Percentiles rank a stretch among this genome's conserved stretches.
Evolutionary conservation across 495 filamentous ascomycete genomes (phyloP).

Genomic region (Lepidopterella palustris): DNA sequence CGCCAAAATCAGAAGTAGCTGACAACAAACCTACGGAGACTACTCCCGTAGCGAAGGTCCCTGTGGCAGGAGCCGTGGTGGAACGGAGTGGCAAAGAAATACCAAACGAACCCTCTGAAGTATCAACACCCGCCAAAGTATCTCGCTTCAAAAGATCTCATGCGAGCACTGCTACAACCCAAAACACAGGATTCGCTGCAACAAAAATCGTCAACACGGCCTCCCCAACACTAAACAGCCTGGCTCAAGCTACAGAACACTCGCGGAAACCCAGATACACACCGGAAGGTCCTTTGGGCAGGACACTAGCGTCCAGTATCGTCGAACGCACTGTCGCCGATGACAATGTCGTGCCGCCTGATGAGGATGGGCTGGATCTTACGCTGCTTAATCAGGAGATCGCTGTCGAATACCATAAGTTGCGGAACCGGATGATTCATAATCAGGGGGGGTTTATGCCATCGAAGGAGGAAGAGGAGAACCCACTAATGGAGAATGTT

Average conservation of each 20-base stretch:
- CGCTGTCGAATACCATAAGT: constrained; percentile 68
- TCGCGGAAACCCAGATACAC: constrained; percentile 16
- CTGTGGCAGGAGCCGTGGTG: constrained; percentile 27
- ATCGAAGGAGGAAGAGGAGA: constrained; percentile 51
- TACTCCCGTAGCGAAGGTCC: neutral
- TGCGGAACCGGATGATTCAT: constrained; percentile 73
- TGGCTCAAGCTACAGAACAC: too few relatives aligned
- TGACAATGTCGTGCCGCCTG: constrained; percentile 37
- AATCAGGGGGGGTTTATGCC: constrained; percentile 68
- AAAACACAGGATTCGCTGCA: neutral
- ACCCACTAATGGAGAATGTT: constrained; percentile 60
- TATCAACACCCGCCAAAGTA: constrained; percentile 19
- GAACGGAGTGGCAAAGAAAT: constrained; percentile 21
- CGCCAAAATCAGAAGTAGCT: constrained; percentile 12
- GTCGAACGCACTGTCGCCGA: constrained; percentile 50
- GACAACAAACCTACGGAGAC: neutral
- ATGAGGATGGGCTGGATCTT: constrained; percentile 69
- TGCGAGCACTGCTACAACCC: neutral
- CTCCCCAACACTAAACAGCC: too few relatives aligned
- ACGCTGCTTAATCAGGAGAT: constrained; percentile 67
- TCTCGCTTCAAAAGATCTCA: constrained; percentile 33
- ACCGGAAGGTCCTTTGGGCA: constrained; percentile 50
- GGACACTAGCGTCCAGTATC: constrained; percentile 51
- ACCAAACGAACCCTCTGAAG: neutral
- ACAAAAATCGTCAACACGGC: neutral